These are phyloP conservation scores for Scopulariopsis brevicaulis DNA, from an alignment of 2,329 filamentous ascomycete species.

Conservation along the genomic window DNA sequence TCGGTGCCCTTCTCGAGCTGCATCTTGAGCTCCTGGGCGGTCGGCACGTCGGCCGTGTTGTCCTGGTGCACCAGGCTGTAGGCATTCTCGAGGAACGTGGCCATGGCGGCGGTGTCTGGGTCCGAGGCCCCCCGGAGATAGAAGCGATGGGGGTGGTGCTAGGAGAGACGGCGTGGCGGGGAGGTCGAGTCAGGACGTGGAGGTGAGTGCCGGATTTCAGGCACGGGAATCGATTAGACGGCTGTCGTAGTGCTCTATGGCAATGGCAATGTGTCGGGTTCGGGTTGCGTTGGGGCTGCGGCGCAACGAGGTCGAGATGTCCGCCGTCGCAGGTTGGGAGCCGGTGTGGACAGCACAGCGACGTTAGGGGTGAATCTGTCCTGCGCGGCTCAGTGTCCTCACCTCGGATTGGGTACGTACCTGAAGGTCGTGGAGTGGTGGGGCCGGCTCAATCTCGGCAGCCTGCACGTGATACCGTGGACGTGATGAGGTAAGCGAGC, in stretches of 20 bases:
- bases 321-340: not conserved
- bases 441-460: slow-evolving; percentile 1
- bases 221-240: slow-evolving; percentile 4
- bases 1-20: slow-evolving; percentile 91
- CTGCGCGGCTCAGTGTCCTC: not conserved
- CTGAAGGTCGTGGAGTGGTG: not conserved
- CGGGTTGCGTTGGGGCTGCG: not conserved
- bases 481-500: not conserved
- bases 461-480: not conserved
- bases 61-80: slow-evolving; percentile 98
- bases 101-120: slow-evolving; percentile 51
- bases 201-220: not conserved
- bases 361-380: slow-evolving; percentile 3
- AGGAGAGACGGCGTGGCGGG: not conserved
- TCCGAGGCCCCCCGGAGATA: not conserved
- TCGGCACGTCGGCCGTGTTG: slow-evolving; percentile 87
- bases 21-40: slow-evolving; percentile 80
- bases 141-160: not conserved
- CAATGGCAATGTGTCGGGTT: not conserved
- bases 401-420: slow-evolving; percentile 3
- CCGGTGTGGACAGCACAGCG: slow-evolving; percentile 4
- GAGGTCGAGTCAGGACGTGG: not conserved
- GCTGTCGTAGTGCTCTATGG: not conserved
- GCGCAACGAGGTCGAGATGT: slow-evolving; percentile 1
- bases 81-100: slow-evolving; percentile 84